Evolutionary conservation across 2,329 filamentous ascomycete species (phyloP).

Genomic region (Pseudogymnoascus sp.): DNA sequence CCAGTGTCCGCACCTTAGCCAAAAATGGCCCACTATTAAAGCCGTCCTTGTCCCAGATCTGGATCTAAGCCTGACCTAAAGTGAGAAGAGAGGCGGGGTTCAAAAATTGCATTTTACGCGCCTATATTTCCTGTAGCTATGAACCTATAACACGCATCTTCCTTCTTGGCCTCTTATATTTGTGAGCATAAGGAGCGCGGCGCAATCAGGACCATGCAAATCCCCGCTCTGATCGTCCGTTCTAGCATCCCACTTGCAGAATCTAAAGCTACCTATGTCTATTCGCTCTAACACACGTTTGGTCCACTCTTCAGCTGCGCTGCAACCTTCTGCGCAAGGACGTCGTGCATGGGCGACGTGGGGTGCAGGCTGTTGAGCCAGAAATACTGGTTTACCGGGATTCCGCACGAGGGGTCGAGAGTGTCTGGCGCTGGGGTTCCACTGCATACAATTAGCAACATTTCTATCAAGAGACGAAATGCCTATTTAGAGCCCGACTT

Average conservation of each 20-base stretch:
- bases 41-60: neutral
- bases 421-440: slow-evolving; percentile 38
- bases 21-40: neutral
- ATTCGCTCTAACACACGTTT: slow-evolving; percentile 30
- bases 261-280: neutral
- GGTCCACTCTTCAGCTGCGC: slow-evolving; percentile 33
- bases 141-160: too few relatives aligned
- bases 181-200: neutral
- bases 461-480: neutral
- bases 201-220: neutral
- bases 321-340: slow-evolving; percentile 44
- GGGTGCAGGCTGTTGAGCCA: slow-evolving; percentile 59
- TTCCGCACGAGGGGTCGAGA: slow-evolving; percentile 39
- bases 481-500: slow-evolving; percentile 22
- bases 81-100: neutral
- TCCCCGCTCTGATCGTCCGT: neutral
- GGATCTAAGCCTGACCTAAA: neutral
- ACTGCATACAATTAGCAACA: slow-evolving; percentile 26
- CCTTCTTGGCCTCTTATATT: too few relatives aligned
- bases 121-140: neutral
- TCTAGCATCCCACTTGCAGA: neutral
- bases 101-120: neutral
- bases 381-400: slow-evolving; percentile 54
- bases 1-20: neutral
- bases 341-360: slow-evolving; percentile 55